These are phyloP conservation scores for Ceriops zippeliana DNA, from an alignment of 345 rosid species.

Conservation along the genomic window DNA sequence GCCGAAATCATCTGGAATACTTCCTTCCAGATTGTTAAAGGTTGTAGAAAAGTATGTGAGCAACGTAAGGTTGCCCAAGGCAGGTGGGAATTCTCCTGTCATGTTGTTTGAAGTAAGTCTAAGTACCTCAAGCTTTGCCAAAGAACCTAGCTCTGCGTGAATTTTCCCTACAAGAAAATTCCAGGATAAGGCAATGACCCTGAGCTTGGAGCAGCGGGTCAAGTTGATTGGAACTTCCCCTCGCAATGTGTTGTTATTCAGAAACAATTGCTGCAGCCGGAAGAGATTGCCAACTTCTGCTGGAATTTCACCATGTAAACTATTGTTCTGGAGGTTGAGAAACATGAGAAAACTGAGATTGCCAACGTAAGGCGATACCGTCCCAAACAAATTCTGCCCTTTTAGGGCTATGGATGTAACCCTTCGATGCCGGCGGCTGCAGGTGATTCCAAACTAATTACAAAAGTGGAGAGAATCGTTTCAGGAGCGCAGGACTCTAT, in stretches of 20 bases:
- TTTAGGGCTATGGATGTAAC: background rate
- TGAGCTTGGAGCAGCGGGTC: slow-evolving; percentile 8
- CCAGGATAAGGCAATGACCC: background rate
- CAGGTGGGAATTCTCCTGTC: slow-evolving; percentile 14
- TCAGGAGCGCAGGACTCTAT: slow-evolving; percentile 12
- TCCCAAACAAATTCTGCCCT: slow-evolving; percentile 10
- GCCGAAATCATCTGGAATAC: slow-evolving; percentile 19
- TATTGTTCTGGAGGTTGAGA: slow-evolving; percentile 11
- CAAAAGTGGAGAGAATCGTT: slow-evolving; percentile 19
- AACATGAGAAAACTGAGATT: slow-evolving; percentile 15
- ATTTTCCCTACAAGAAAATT: slow-evolving; percentile 17
- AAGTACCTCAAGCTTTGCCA: slow-evolving; percentile 16
- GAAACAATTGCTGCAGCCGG: slow-evolving; percentile 7
- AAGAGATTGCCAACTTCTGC: slow-evolving; percentile 11
- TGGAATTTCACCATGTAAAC: slow-evolving; percentile 13
- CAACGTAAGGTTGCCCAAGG: slow-evolving; percentile 17
- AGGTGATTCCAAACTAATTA: slow-evolving; percentile 9
- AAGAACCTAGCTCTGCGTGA: slow-evolving; percentile 15
- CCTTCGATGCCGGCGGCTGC: slow-evolving; percentile 2
- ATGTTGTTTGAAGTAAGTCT: slow-evolving; percentile 13
- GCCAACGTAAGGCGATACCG: slow-evolving; percentile 12
- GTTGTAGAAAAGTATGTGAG: background rate
- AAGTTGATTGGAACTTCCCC: slow-evolving; percentile 16
- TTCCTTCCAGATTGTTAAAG: slow-evolving; percentile 9
- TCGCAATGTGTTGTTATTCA: slow-evolving; percentile 2